These are phyloP conservation scores for Pueraria montana DNA, from an alignment of 306 rosid genomes.

Conservation along the genomic window DNA sequence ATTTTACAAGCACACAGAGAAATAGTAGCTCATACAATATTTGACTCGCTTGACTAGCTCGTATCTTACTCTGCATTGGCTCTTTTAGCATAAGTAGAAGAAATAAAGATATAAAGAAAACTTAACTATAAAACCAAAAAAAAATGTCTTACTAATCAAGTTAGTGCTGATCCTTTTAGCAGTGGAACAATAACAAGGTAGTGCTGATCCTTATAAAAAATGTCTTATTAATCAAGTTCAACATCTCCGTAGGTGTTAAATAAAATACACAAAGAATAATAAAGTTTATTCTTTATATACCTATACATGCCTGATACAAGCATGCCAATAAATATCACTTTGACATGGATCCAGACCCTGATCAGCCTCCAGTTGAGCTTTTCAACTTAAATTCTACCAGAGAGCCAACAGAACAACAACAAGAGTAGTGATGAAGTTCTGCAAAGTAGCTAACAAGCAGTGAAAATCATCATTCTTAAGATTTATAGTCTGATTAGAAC, in stretches of 20 bases:
- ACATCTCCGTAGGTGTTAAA: conserved; percentile 25
- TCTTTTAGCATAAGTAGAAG: too few species aligned
- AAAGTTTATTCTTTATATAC: conserved; percentile 57
- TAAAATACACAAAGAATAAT: not conserved
- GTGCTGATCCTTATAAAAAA: conserved; percentile 28
- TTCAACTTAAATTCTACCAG: conserved; percentile 67
- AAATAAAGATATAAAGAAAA: too few species aligned
- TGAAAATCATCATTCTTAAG: not conserved
- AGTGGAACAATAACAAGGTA: conserved; percentile 5
- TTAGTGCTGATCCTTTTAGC: too few species aligned
- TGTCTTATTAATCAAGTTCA: conserved; percentile 15
- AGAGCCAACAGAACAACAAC: conserved; percentile 76
- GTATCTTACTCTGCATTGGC: too few species aligned
- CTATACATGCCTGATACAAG: conserved; percentile 93
- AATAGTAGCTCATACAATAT: conserved; percentile 22
- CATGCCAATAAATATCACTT: conserved; percentile 89
- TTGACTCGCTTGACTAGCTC: too few species aligned
- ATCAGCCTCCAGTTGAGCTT: conserved; percentile 84
- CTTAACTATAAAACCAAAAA: too few species aligned
- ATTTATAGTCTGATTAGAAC: not conserved
- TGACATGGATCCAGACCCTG: conserved; percentile 89
- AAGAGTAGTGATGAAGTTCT: conserved; percentile 83
- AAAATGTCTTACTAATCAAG: too few species aligned
- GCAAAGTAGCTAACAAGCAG: conserved; percentile 46
- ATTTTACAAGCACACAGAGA: conserved; percentile 30